Percentiles rank a stretch among this genome's conserved stretches.
Conservation (phyloP, 2,329 filamentous ascomycete genomes). For the Paracorniculantispora psalliotae region DNA sequence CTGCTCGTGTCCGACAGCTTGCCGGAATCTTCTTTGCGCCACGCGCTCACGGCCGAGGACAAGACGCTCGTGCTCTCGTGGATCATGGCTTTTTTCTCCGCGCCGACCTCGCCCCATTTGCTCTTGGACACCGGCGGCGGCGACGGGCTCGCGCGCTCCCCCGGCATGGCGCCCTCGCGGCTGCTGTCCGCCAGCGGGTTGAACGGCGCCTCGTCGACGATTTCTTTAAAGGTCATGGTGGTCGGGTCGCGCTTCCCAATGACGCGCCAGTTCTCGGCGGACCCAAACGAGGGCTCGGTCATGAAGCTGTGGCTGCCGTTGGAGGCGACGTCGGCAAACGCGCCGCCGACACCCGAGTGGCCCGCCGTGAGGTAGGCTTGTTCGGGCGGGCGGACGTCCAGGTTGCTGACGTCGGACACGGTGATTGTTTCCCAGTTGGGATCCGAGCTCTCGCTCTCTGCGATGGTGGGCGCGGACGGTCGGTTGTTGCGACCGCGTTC, state of each 20-base stretch:
- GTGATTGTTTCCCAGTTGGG: slow-evolving; percentile 19
- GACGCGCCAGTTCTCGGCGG: slow-evolving; percentile 33
- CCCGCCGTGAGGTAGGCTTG: slow-evolving; percentile 19
- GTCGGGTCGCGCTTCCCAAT: slow-evolving; percentile 24
- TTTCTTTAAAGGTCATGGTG: slow-evolving; percentile 29
- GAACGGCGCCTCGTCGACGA: slow-evolving; percentile 31
- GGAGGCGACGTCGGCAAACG: slow-evolving; percentile 24
- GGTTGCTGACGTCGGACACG: slow-evolving; percentile 22
- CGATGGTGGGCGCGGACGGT: slow-evolving; percentile 13
- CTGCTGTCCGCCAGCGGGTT: slow-evolving; percentile 33
- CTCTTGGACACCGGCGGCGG: slow-evolving; percentile 22
- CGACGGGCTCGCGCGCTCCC: slow-evolving; percentile 19
- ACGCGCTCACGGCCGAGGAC: slow-evolving; percentile 2
- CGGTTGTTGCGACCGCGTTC: slow-evolving; percentile 4
- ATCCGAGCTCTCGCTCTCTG: slow-evolving; percentile 10
- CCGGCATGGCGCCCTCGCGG: slow-evolving; percentile 20
- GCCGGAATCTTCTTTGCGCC: slow-evolving; percentile 11
- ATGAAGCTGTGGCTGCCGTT: slow-evolving; percentile 20
- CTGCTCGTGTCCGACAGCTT: slow-evolving; percentile 13
- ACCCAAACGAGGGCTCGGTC: slow-evolving; percentile 30
- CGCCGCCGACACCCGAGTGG: slow-evolving; percentile 19
- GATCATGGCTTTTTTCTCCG: slow-evolving; percentile 8
- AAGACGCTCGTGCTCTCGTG: background rate
- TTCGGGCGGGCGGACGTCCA: slow-evolving; percentile 23
- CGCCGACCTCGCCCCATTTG: slow-evolving; percentile 21